A percentile compares a stretch with the other conserved stretches of the same genome.
phyloP scores from a whole-genome alignment of 2,329 filamentous ascomycete genomes.

The Clarireedia hainanense region DNA sequence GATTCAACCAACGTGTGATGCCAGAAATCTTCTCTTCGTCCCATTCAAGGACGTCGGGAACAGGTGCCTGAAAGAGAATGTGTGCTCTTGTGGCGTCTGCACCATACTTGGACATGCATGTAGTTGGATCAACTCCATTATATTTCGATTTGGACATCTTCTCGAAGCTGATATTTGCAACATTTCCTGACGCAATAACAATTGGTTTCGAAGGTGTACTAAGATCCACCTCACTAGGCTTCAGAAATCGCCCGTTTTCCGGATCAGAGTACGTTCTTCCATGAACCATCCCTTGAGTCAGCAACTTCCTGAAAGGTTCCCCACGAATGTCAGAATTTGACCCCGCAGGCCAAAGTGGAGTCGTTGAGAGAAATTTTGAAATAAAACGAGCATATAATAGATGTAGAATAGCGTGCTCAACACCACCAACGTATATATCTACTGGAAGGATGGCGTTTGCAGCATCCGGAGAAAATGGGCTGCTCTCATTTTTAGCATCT shows the following conservation, averaged over 20 bases:
- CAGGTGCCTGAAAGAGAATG: slow-evolving; percentile 81
- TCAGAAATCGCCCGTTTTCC: slow-evolving; percentile 65
- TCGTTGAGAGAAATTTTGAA: slow-evolving; percentile 71
- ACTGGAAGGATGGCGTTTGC: slow-evolving; percentile 59
- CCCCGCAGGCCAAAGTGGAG: slow-evolving; percentile 38
- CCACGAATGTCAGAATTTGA: slow-evolving; percentile 35
- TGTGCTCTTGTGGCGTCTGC: slow-evolving; percentile 80
- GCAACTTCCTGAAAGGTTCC: slow-evolving; percentile 75
- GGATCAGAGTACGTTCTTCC: slow-evolving; percentile 77
- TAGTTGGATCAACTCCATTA: slow-evolving; percentile 78
- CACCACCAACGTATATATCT: slow-evolving; percentile 81
- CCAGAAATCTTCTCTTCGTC: slow-evolving; percentile 76
- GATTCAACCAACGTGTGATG: slow-evolving; percentile 70
- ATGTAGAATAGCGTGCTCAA: slow-evolving; percentile 87
- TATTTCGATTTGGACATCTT: slow-evolving; percentile 97
- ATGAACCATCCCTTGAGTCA: slow-evolving; percentile 91
- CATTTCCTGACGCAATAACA: slow-evolving; percentile 52
- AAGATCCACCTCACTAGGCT: slow-evolving; percentile 65
- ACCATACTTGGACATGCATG: slow-evolving; percentile 65
- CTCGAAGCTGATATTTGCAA: slow-evolving; percentile 61
- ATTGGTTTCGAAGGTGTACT: slow-evolving; percentile 46
- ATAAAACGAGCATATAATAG: slow-evolving; percentile 85
- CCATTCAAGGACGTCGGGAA: slow-evolving; percentile 80
- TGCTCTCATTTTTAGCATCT: slow-evolving; percentile 56
- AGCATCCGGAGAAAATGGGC: slow-evolving; percentile 53